Conservation (phyloP, 805 yeast species). For the Wickerhamiella galacta region DNA sequence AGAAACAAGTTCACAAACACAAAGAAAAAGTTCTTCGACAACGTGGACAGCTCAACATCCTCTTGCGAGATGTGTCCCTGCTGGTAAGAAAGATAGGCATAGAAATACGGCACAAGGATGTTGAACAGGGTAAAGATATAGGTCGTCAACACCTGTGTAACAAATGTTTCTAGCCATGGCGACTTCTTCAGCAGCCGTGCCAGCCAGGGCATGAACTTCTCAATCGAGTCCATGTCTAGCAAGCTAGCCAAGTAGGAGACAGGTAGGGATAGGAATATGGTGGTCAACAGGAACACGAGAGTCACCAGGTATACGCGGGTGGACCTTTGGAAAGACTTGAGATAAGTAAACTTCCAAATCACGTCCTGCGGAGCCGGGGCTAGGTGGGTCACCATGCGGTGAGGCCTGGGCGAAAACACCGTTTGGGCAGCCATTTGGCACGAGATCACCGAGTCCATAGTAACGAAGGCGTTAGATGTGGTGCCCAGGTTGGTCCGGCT, state of each 20-base stretch:
- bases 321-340: slow-evolving; percentile 58
- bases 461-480: slow-evolving; percentile 81
- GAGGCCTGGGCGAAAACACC: slow-evolving; percentile 75
- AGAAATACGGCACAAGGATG: slow-evolving; percentile 67
- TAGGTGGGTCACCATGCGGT: slow-evolving; percentile 58
- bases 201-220: slow-evolving; percentile 65
- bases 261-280: slow-evolving; percentile 63
- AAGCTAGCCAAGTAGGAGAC: slow-evolving; percentile 74
- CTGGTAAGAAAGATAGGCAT: slow-evolving; percentile 60
- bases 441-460: slow-evolving; percentile 87
- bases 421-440: slow-evolving; percentile 97
- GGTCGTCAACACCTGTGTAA: slow-evolving; percentile 83
- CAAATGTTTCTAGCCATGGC: slow-evolving; percentile 58
- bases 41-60: slow-evolving; percentile 80
- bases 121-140: slow-evolving; percentile 77
- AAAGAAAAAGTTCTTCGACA: slow-evolving; percentile 85
- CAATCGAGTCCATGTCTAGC: slow-evolving; percentile 60
- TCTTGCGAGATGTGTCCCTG: slow-evolving; percentile 89
- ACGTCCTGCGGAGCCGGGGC: slow-evolving; percentile 97
- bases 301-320: slow-evolving; percentile 49
- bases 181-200: slow-evolving; percentile 50
- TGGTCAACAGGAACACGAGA: slow-evolving; percentile 44
- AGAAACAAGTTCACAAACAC: slow-evolving; percentile 85
- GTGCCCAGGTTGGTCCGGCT: slow-evolving; percentile 48
- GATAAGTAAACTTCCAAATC: slow-evolving; percentile 78